Base-by-base conservation (phyloP, 768 basidiomycete genomes). In the Rhodotorula taiwanensis region DNA sequence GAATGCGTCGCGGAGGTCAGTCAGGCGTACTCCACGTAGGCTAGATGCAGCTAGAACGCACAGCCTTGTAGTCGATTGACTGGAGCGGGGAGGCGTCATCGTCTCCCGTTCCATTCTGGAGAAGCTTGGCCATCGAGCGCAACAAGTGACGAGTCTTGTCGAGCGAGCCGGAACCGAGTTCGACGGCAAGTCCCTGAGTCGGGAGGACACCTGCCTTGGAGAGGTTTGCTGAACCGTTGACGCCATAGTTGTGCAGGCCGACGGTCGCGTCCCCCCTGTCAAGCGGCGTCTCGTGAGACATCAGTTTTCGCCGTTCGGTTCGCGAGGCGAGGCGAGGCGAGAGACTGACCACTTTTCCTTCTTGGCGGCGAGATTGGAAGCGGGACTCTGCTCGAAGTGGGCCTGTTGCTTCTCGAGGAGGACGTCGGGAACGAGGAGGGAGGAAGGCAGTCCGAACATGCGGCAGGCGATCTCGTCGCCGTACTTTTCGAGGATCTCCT, bases 131-230 rank as follows among this genome's bases (percentile, higher is more conserved):
- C 2, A 87, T 86, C 27, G 78, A 79, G 28, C 95, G 80, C 53
- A 99, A 80, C 72, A 89, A 82, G 34, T 66, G 67, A 21, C 65
- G 53, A 9, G 71, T 73, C 62, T 72, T 73, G 51, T 71, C 71
- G 51, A 97, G 78, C 27, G 92, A 82, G 25, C 93, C 93, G 14
- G 92, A 89, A 48, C 94, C 93, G n/a, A 98, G 81, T 74, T 97
- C 93, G 45, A 97, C 80, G 11, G 95, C 80, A 55, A 85, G 80
- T 56, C 73, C 76, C 13, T 47, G 52, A 9, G 45, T 33, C 9
- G 36, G 10, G 36, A 39, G 9, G 16, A 16, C 36, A 9, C 16
- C 36, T 47, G 45, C 20, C 55, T 51, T 3, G 57, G 66, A 36
- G 52, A 66, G 3, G 8, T 74, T 75, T 30, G 76, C 63, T 39